These are phyloP conservation scores for Cystobasidium tubakii DNA, from an alignment of 768 basidiomycete species.

Conservation along the genomic window DNA sequence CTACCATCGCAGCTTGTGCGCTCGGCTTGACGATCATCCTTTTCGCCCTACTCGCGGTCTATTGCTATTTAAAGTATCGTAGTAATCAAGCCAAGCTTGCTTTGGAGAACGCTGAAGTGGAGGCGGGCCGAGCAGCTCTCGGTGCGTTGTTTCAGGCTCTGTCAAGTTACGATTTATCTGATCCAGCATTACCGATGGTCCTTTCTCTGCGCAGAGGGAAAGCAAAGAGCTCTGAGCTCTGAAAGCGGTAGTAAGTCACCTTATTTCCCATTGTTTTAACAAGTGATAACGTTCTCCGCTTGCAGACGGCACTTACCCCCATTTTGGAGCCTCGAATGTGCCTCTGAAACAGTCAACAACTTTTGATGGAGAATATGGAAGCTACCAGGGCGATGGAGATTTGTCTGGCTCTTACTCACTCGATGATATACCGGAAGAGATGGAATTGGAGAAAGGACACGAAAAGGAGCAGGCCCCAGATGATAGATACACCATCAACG, in stretches of 20 bases:
- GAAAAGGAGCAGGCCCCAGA: background rate
- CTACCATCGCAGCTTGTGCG: background rate
- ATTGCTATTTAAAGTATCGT: background rate
- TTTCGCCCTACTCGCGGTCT: background rate
- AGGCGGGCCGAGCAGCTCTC: background rate
- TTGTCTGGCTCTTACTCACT: background rate
- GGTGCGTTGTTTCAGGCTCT: background rate
- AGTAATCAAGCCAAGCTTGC: background rate
- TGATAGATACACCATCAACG: background rate
- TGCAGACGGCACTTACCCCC: conserved; percentile 20
- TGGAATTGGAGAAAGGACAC: conserved; percentile 11
- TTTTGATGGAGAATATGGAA: background rate
- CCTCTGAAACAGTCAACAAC: background rate
- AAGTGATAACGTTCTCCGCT: background rate
- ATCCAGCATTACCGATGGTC: no score
- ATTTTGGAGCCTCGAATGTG: conserved; percentile 16
- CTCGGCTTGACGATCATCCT: background rate
- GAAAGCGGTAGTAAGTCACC: background rate
- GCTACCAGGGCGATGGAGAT: background rate
- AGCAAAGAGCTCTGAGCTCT: background rate
- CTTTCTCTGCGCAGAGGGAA: background rate
- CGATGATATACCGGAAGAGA: conserved; percentile 11
- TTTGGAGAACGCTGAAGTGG: background rate
- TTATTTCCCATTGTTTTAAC: background rate
- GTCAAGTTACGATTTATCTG: no score